Conservation (phyloP, 805 yeast species). For the Metschnikowia kunwiensis region DNA sequence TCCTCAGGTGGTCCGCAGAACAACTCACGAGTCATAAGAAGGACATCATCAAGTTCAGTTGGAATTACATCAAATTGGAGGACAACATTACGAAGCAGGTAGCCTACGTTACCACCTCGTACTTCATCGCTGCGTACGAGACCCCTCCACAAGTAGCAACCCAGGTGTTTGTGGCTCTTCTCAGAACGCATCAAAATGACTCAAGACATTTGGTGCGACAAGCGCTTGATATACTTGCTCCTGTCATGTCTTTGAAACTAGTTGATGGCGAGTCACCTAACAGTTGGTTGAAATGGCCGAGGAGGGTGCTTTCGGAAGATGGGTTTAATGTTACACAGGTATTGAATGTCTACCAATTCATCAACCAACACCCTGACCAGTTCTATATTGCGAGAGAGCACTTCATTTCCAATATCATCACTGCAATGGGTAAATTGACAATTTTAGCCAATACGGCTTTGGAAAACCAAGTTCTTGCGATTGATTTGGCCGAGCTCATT, state of each 20-base stretch:
- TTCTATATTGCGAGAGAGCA: constrained; percentile 86
- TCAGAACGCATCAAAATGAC: constrained; percentile 82
- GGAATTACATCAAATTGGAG: constrained; percentile 89
- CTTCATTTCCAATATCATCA: constrained; percentile 81
- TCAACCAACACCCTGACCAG: constrained; percentile 79
- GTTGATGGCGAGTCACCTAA: constrained; percentile 50
- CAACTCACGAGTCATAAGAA: constrained; percentile 61
- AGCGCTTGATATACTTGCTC: constrained; percentile 84
- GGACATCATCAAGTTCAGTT: constrained; percentile 87
- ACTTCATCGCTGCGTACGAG: constrained; percentile 82
- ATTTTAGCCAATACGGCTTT: constrained; percentile 70
- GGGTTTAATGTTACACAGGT: constrained; percentile 85
- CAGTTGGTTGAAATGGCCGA: constrained; percentile 91
- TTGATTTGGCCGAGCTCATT: constrained; percentile 83
- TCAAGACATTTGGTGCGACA: constrained; percentile 79
- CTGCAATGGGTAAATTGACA: constrained; percentile 89
- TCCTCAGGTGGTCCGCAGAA: constrained; percentile 66
- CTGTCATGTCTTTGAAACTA: constrained; percentile 72
- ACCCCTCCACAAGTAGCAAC: constrained; percentile 86
- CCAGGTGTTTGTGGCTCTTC: constrained; percentile 85
- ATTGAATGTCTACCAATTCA: constrained; percentile 80
- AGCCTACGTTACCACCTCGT: constrained; percentile 84
- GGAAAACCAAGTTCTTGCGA: constrained; percentile 82
- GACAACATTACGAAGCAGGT: constrained; percentile 88
- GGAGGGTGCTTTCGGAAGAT: constrained; percentile 87